Evolutionary conservation across 2,329 filamentous ascomycete genomes (phyloP), one percentile per base, ranked within the genome.

Genomic region (Penicillium concentricum): DNA sequence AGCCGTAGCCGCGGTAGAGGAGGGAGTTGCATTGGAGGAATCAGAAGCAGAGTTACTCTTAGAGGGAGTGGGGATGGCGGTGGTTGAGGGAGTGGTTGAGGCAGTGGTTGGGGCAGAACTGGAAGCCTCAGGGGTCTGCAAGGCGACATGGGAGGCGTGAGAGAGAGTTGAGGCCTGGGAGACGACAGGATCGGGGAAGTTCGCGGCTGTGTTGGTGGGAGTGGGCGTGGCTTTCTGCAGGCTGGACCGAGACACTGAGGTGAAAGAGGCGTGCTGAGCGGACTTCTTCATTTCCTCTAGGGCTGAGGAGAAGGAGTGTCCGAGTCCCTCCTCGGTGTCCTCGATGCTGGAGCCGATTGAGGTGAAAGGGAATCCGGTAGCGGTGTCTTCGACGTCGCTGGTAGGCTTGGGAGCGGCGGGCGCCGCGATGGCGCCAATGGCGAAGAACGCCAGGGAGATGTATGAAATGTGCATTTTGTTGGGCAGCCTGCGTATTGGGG

Each of bases 391-490:
- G 32, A 64, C 59, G 2, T 60, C 44, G 10, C 48, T 38, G 38
- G 22, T 2, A 2, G 60, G 39, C 24, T 57, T 55, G 10, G 60
- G 59, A 18, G 54, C 54, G 10, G 59, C 57, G 2, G 64, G 64
- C 1, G 62, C 60, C 12, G 60, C 64, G n/a, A 56, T 65, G 7
- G 72, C 73, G 16, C 69, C 52, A 41, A 75, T 48, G 46, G 73
- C 72, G 30, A 74, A 66, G 9, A 71, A 45, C 26, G 60, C 64
- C 54, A 66, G 46, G 34, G 64, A 64, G 35, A 67, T 20, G 47
- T 66, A 67, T n/a, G 63, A 60, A 18, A 50, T 35, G 41, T 61
- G 64, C 64, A 67, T 67, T 5, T 43, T 55, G 68, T 37, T 24
- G 26, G 16, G 37, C 35, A 43, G 35, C 43, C 32, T 38, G 13